Evolutionary conservation across 1,139 yeast species (phyloP), one percentile per base, ranked within the genome.

Genomic region (Blastobotrys ciferrii): DNA sequence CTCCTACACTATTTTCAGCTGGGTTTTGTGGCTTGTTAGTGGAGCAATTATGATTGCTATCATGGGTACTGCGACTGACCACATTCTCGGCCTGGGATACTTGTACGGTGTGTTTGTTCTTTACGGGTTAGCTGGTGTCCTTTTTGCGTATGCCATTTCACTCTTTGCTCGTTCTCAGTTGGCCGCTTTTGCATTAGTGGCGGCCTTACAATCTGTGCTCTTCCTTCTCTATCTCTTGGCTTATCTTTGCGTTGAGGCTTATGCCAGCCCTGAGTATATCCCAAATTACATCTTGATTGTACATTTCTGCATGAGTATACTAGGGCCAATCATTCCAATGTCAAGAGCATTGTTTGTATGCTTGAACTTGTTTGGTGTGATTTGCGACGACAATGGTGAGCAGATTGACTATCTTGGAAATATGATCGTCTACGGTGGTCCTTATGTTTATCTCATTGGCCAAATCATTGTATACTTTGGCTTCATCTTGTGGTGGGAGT

Each of bases 121-220:
- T 7, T 66, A 66, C 45, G 66, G 67, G 2, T 44, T 65, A 28
- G 61, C 69, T 2, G 56, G 70, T 2, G 56, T 59, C 33, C 52
- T 65, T 18, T 47, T 66, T 7, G 57, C 69, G 2, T 68, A 59
- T 46, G 61, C 59, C 32, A 45, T 67, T 11, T 68, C 72, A 15
- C 50, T 68, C 35, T 51, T 67, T 41, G 67, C 65, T 30, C 53
- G 56, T 20, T 61, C 69, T 9, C 69, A 67, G 46, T 53, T 68
- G 25, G 68, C 72, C 1, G 71, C 72, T 1, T 68, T 68, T 58
- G 72, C 72, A 1, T 47, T 60, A 7, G 58, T 64, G 0, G 71
- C 70, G 4, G 66, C 68, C 6, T 56, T 58, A 36, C 69, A 66
- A 35, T 68, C 68, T 15, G 54, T 58, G 2, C 61, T 59, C 42